A percentile compares a stretch with the other conserved stretches of the same genome.
Evolutionary conservation across 805 yeast genomes (phyloP).

Genomic region (Ogataea pilisensis): DNA sequence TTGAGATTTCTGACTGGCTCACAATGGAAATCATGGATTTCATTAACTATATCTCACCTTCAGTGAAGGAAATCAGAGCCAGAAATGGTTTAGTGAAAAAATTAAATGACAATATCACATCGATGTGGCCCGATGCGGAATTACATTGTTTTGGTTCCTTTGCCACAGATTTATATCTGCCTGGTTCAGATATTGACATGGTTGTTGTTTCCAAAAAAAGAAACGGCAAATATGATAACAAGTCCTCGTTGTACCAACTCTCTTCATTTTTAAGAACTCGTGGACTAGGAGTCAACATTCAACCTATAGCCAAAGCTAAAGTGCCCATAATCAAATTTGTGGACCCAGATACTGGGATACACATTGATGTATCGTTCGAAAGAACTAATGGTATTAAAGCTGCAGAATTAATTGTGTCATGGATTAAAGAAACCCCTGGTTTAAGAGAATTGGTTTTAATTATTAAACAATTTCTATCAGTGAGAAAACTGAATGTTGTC

Average conservation of each 20-base stretch:
- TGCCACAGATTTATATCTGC: slow-evolving; percentile 89
- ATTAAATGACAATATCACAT: slow-evolving; percentile 47
- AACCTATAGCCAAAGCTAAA: slow-evolving; percentile 83
- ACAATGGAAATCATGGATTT: slow-evolving; percentile 83
- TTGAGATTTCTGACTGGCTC: slow-evolving; percentile 81
- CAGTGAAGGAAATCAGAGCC: slow-evolving; percentile 60
- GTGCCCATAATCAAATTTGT: slow-evolving; percentile 93
- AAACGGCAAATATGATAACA: slow-evolving; percentile 53
- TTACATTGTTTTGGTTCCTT: slow-evolving; percentile 89
- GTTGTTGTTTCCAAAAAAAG: slow-evolving; percentile 59
- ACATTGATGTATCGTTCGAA: slow-evolving; percentile 88
- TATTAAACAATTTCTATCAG: slow-evolving; percentile 78
- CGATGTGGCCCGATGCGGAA: slow-evolving; percentile 74
- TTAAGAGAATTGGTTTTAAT: slow-evolving; percentile 77
- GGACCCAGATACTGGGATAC: slow-evolving; percentile 65
- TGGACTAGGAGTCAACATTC: slow-evolving; percentile 65
- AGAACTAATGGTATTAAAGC: slow-evolving; percentile 78
- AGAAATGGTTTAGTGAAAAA: slow-evolving; percentile 64
- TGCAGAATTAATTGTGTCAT: slow-evolving; percentile 67
- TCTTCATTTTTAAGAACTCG: slow-evolving; percentile 62
- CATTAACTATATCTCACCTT: slow-evolving; percentile 81
- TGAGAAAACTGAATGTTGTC: slow-evolving; percentile 77
- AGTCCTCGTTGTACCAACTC: slow-evolving; percentile 65
- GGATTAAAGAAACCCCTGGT: slow-evolving; percentile 75
- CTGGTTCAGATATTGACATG: slow-evolving; percentile 95